These are phyloP conservation scores for Neoboletus brunneissimus DNA, from an alignment of 768 basidiomycete species.

Conservation along the genomic window DNA sequence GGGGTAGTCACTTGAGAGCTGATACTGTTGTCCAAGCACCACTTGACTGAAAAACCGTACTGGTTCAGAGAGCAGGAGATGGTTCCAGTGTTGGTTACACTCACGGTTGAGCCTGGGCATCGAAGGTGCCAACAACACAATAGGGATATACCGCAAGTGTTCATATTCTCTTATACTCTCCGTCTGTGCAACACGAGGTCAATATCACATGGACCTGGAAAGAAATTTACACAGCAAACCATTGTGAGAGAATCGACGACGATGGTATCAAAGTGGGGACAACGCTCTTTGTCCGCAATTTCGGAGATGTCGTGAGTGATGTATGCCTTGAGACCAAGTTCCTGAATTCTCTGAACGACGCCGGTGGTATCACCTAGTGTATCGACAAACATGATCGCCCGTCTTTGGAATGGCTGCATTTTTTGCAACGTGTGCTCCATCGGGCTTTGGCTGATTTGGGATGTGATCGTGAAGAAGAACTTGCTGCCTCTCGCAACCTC, in stretches of 20 bases:
- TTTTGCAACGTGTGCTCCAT: constrained; percentile 71
- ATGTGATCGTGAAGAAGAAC: constrained; percentile 96
- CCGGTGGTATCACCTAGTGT: constrained; percentile 73
- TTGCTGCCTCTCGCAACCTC: constrained; percentile 90
- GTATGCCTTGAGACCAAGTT: constrained; percentile 75
- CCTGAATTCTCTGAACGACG: constrained; percentile 72
- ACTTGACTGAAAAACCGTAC: constrained; percentile 63
- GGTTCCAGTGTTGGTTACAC: constrained; percentile 25
- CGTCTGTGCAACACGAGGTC: constrained; percentile 50
- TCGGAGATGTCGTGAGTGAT: constrained; percentile 77
- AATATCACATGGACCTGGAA: not conserved
- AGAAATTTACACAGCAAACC: constrained; percentile 47
- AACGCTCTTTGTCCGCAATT: constrained; percentile 75
- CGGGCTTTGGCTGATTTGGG: constrained; percentile 72
- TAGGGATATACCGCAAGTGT: constrained; percentile 93
- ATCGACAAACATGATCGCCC: constrained; percentile 91
- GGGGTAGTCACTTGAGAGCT: constrained; percentile 93
- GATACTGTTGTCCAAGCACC: constrained; percentile 96
- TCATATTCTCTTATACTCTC: constrained; percentile 89
- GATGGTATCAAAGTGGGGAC: constrained; percentile 91
- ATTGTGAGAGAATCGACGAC: constrained; percentile 86
- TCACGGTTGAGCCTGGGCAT: constrained; percentile 73
- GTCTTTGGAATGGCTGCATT: constrained; percentile 83
- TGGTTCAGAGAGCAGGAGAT: constrained; percentile 2
- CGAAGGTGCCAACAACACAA: constrained; percentile 83